Base-by-base conservation (phyloP, 2,329 filamentous ascomycete species). In the Ophiognomonia clavigignenti-juglandacearum region DNA sequence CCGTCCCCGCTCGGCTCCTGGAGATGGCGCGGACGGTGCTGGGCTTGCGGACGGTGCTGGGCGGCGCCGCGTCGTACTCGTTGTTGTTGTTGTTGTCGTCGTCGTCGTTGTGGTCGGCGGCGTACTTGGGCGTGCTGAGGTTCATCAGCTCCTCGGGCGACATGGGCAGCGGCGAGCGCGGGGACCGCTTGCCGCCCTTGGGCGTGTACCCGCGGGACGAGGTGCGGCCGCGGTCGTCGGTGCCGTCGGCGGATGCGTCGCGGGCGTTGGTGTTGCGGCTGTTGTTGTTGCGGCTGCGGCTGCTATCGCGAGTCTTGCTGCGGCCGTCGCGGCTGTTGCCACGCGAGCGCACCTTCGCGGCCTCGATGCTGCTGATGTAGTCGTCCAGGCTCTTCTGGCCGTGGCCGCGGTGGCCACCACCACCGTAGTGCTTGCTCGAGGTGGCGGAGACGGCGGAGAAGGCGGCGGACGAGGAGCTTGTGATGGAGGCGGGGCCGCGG, bases 111-210 rank as follows among this genome's bases (percentile, higher is more conserved):
- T 53, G 39, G 49, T 57, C 56, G 29, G 61, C 53, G 37, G 54
- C 54, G 16, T 53, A 37, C 23, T 59, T 67, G 1, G 73, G 70
- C 1, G 71, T 78, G 53, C 75, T 78, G 41, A 85, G 65, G 56
- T 78, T 83, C 59, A 82, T 80, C 50, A 88, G 63, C 58, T 96
- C 90, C 57, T 96, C 88, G 0, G 90, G 90, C 3, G 91, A 95
- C 91, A 96, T 96, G 3, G 91, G 89, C 2, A 96, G 78, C 0
- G 92, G 92, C 0, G 92, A 96, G 2, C 89, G 95, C 1, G 92
- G 92, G 1, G 92, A 96, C 19, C 87, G 78, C 66, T 96, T 95
- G 11, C 83, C 80, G 16, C 86, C 80, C 59, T 82, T 85, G 53
- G 85, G 68, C 48, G 74, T 68, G 52, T 62, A 89, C 54, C 83